A percentile compares a stretch with the other conserved stretches of the same genome.
Conservation (phyloP, 306 rosid genomes). For the Prinsepia uniflora region DNA sequence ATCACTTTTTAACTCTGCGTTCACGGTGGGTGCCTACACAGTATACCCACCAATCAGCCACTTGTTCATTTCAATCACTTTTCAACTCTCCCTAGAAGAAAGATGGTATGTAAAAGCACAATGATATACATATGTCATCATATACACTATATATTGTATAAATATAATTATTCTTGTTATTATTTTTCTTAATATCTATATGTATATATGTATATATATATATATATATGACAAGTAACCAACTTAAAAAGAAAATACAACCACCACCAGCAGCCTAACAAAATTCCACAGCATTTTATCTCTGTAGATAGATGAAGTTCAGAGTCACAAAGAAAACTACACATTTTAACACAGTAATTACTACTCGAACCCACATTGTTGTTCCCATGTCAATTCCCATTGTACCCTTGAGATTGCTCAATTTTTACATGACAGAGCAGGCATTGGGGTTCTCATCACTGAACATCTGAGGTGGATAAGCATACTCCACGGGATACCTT, state of each 20-base stretch:
- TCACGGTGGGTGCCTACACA: too few relatives aligned
- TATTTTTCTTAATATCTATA: neutral
- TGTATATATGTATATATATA: neutral
- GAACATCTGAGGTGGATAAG: constrained; percentile 68
- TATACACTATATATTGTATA: neutral
- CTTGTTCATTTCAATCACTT: constrained; percentile 10
- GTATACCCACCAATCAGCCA: too few relatives aligned
- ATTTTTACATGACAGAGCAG: constrained; percentile 46
- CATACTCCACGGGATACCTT: constrained; percentile 44
- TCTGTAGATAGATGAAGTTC: constrained; percentile 37
- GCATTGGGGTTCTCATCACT: constrained; percentile 91
- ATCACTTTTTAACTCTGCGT: constrained; percentile 6
- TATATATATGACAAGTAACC: constrained; percentile 11
- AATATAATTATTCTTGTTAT: constrained; percentile 22
- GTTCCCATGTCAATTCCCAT: neutral
- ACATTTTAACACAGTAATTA: constrained; percentile 18
- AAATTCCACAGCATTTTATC: constrained; percentile 44
- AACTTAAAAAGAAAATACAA: constrained; percentile 24
- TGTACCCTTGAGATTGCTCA: constrained; percentile 4
- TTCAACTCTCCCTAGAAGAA: neutral
- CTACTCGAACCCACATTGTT: constrained; percentile 3
- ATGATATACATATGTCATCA: neutral
- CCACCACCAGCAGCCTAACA: constrained; percentile 26
- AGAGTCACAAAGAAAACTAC: constrained; percentile 28
- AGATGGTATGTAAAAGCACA: neutral